Evolutionary conservation across 345 rosid genomes (phyloP).

Genomic region (Murraya koenigii): DNA sequence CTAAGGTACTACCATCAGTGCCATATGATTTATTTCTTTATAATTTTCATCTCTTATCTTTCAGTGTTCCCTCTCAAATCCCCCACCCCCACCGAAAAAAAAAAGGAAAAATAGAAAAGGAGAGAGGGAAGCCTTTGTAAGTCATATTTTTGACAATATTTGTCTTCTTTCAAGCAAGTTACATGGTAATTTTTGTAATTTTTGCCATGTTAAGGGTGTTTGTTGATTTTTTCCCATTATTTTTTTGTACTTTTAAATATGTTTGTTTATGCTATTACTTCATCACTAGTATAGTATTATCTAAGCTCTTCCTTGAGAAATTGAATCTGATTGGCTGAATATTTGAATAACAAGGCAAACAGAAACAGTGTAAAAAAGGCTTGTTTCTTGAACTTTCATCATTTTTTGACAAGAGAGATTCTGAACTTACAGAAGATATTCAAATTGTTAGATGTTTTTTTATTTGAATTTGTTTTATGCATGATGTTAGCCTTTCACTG

Average conservation of each 20-base stretch:
- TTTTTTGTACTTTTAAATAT: neutral
- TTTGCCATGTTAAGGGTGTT: neutral
- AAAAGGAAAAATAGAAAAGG: too few species aligned
- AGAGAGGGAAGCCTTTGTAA: neutral
- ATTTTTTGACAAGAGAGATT: neutral
- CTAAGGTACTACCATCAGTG: constrained; percentile 45
- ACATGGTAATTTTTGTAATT: too few species aligned
- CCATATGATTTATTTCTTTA: neutral
- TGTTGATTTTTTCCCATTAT: neutral
- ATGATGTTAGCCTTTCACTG: constrained; percentile 7
- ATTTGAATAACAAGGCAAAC: neutral
- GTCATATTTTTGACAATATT: neutral
- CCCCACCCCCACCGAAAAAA: too few species aligned
- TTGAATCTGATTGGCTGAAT: neutral
- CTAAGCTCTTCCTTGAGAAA: neutral
- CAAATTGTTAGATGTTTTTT: neutral
- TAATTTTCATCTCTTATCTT: neutral
- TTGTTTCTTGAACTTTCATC: neutral
- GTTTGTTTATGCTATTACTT: neutral
- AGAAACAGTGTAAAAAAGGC: neutral
- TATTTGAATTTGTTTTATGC: neutral
- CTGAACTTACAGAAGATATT: neutral
- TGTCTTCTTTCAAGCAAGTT: neutral
- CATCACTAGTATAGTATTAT: neutral
- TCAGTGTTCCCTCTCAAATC: rapidly evolving